A percentile compares a stretch with the other conserved stretches of the same genome.
These are phyloP conservation scores for Cutaneotrichosporon dermatis DNA, from an alignment of 1,284 basidiomycete species.

Conservation along the genomic window DNA sequence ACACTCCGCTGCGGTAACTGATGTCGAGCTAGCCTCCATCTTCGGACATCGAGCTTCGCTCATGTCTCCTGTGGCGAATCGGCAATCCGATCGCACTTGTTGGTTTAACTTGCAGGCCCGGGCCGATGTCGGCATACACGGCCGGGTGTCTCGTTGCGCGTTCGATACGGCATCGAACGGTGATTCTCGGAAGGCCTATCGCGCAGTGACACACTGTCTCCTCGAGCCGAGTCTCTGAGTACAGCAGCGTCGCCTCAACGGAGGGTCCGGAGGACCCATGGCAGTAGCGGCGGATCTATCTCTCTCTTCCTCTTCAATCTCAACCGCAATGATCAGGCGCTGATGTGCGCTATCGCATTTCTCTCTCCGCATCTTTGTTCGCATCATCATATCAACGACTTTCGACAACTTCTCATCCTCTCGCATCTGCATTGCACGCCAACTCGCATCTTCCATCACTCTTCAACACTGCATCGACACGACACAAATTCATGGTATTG, in stretches of 20 bases:
- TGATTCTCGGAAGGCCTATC: background rate
- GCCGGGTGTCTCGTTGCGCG: background rate
- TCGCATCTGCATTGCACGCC: too few species aligned
- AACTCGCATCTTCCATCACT: background rate
- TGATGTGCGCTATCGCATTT: slow-evolving; percentile 12
- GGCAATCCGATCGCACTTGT: background rate
- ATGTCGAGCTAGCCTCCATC: slow-evolving; percentile 2
- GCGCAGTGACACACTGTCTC: background rate
- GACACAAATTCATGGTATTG: too few species aligned
- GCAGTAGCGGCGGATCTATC: slow-evolving; percentile 7
- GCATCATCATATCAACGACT: background rate
- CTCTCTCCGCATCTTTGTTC: background rate
- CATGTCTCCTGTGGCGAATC: background rate
- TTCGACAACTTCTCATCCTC: background rate
- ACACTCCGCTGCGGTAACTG: background rate
- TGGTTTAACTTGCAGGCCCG: background rate
- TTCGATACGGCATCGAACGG: background rate
- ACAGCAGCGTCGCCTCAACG: background rate
- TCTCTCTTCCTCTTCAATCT: slow-evolving; percentile 3
- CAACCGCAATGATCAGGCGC: slow-evolving; percentile 13
- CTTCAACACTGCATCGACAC: background rate
- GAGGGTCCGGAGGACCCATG: background rate
- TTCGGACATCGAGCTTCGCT: background rate
- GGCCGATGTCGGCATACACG: background rate
- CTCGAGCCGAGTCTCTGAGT: background rate